Evolutionary conservation across 441 rosid species (phyloP).

Genomic region (Populus trichocarpa): DNA sequence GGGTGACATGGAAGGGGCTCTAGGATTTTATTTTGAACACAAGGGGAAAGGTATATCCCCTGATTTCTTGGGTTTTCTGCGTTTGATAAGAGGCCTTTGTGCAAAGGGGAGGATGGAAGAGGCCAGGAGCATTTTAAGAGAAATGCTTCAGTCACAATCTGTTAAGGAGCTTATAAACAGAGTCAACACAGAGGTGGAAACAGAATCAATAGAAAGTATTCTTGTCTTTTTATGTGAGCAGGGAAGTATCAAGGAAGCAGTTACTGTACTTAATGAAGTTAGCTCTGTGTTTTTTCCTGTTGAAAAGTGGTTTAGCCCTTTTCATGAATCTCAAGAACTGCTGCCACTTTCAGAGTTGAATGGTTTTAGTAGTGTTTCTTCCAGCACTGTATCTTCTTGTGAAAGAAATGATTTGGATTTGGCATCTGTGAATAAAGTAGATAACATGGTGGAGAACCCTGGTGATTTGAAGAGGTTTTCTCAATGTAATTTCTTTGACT

Average conservation of each 20-base stretch:
- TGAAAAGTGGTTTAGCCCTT: constrained; percentile 27
- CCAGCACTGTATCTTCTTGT: not conserved
- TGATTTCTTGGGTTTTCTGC: constrained; percentile 75
- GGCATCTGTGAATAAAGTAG: not conserved
- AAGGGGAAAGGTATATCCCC: constrained; percentile 48
- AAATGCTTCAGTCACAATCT: constrained; percentile 70
- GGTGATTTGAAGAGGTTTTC: not conserved
- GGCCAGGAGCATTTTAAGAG: constrained; percentile 69
- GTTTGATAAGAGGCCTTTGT: constrained; percentile 66
- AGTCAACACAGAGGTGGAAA: constrained; percentile 57
- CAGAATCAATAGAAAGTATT: constrained; percentile 58
- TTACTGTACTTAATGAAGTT: constrained; percentile 66
- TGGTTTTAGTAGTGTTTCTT: not conserved
- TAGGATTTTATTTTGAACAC: constrained; percentile 45
- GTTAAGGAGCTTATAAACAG: constrained; percentile 52
- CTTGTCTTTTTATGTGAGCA: constrained; percentile 68
- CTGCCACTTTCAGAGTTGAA: constrained; percentile 13
- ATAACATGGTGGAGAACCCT: not conserved
- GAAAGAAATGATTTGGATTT: not conserved
- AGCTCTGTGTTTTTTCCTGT: constrained; percentile 40
- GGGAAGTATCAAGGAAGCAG: constrained; percentile 75
- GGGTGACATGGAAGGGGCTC: constrained; percentile 85
- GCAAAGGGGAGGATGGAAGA: constrained; percentile 94
- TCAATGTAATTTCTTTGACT: constrained; percentile 17
- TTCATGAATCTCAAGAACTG: constrained; percentile 25